These are phyloP conservation scores for Barnettozyma sucrosica DNA, from an alignment of 805 yeast species.

Conservation along the genomic window DNA sequence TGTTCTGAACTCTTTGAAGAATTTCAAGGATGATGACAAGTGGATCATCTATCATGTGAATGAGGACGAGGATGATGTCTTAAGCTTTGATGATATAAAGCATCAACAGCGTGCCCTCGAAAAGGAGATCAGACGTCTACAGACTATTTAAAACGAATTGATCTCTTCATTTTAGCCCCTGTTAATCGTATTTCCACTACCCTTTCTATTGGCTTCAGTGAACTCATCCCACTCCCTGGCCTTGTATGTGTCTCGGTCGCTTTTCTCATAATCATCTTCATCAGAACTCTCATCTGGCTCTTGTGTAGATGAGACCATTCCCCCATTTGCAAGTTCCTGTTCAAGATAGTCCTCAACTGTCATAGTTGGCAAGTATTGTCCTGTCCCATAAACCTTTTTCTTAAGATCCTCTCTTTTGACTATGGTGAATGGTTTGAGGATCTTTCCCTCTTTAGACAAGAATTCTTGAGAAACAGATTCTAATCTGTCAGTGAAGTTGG, in stretches of 20 bases:
- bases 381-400: conserved; percentile 78
- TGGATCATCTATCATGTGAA: conserved; percentile 32
- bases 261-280: conserved; percentile 56
- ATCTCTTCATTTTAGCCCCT: conserved; percentile 37
- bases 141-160: not conserved
- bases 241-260: conserved; percentile 65
- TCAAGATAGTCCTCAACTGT: conserved; percentile 88
- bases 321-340: conserved; percentile 79
- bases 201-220: conserved; percentile 77
- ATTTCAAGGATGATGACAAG: conserved; percentile 33
- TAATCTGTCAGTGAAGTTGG: conserved; percentile 58
- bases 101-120: not conserved
- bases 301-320: conserved; percentile 45
- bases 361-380: conserved; percentile 91
- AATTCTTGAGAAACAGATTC: conserved; percentile 47
- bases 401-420: conserved; percentile 53
- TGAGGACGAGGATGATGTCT: conserved; percentile 18
- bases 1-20: conserved; percentile 34
- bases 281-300: conserved; percentile 31
- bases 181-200: conserved; percentile 83
- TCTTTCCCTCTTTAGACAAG: conserved; percentile 67
- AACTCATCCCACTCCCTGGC: conserved; percentile 92
- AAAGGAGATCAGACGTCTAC: conserved; percentile 5
- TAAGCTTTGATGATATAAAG: conserved; percentile 12
- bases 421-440: conserved; percentile 78